Base-by-base conservation (phyloP, 192 early-diverging fungal genomes). In the Coemansia aciculifera region DNA sequence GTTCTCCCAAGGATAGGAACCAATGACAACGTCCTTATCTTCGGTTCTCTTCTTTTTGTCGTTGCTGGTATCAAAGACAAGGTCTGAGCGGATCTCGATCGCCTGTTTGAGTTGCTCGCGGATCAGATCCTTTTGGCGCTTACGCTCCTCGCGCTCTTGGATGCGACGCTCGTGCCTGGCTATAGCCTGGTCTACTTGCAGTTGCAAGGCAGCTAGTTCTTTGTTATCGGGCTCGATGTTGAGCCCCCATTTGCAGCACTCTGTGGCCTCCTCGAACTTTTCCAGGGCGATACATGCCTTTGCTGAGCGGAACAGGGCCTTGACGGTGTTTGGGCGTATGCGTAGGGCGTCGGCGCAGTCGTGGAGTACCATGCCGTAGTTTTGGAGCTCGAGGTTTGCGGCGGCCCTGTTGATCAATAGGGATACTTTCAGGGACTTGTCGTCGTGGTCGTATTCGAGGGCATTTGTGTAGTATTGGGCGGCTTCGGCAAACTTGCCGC, bases 351-450 rank as follows among this genome's bases (percentile, higher is more conserved):
- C 85, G 9, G 89, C 86, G 68, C 96, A 98, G 85, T 99, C 98
- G 56, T 86, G 89, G 40, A 98, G 71, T n/a, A 91, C 95, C 63
- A 79, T 85, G 10, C 95, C 87, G 69, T 89, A 97, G 84, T 98
- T 98, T 23, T 86, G 89, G 85, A 84, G 40, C 64, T 95, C 93
- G 15, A 99, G 74, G 63, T 98, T 93, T 19, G 90, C 91, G 0
- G 96, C 96, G 9, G 98, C 98, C 15, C 98, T 77, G 78, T 99
- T 99, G 3, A 87, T 86, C 64, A 89, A 88, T 32, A 95, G 87
- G 0, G 87, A 79, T 32, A 96, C 91, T 39, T 90, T 90, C n/a
- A 99, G 83, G 52, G 85, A 85, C 12, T 62, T 66, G 75, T 96
- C 92, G 19, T 87, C 76, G 84, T 89, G 90, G 19, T 86, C 88